These are phyloP conservation scores for Mycena latifolia DNA, from an alignment of 768 basidiomycete species.

Conservation along the genomic window DNA sequence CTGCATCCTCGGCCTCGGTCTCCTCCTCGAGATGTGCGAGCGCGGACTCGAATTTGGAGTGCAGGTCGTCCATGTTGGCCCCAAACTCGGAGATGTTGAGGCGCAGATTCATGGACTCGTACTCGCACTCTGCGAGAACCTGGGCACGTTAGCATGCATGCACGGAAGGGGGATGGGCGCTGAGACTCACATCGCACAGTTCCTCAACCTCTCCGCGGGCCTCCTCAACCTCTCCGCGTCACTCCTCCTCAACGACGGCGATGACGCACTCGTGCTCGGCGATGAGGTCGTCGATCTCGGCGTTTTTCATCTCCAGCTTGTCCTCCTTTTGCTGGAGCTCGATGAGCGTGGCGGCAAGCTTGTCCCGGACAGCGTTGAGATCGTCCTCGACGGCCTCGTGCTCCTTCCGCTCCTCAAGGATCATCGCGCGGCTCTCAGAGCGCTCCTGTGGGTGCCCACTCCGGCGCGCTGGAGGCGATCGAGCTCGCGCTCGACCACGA, in stretches of 20 bases:
- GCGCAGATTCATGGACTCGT: conserved; percentile 83
- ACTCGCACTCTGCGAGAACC: conserved; percentile 84
- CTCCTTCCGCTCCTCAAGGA: conserved; percentile 81
- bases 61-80: conserved; percentile 75
- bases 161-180: background rate
- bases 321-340: conserved; percentile 91
- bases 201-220: conserved; percentile 84
- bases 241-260: conserved; percentile 82
- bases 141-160: conserved; percentile 43
- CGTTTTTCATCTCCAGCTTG: conserved; percentile 82
- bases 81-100: no score
- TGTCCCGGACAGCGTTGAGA: conserved; percentile 81
- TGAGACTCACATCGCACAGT: conserved; percentile 73
- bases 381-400: no score
- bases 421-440: conserved; percentile 77
- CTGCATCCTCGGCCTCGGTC: no score
- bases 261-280: no score
- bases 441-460: conserved; percentile 65
- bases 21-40: conserved; percentile 82
- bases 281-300: conserved; percentile 84
- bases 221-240: conserved; percentile 91
- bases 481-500: conserved; percentile 88
- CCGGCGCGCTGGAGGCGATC: conserved; percentile 70
- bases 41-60: conserved; percentile 79
- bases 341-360: conserved; percentile 82